These are phyloP conservation scores for Osmanthus fragrans DNA, from an alignment of 257 asterid species.

Conservation along the genomic window DNA sequence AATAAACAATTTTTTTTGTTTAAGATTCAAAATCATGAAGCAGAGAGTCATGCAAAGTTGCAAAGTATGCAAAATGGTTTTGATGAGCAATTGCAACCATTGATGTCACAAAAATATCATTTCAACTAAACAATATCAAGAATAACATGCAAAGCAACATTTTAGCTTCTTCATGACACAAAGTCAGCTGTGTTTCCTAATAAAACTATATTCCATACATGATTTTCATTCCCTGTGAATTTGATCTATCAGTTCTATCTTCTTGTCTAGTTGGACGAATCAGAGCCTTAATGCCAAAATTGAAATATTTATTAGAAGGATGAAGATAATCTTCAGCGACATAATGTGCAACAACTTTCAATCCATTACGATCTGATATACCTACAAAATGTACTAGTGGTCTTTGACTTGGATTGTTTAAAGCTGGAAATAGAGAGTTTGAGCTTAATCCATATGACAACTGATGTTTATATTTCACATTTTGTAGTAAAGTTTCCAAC, in stretches of 20 bases:
- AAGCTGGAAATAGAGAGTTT: not conserved
- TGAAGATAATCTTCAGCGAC: not conserved
- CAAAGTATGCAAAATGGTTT: not conserved
- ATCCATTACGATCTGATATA: not conserved
- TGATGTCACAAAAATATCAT: not conserved
- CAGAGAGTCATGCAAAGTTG: not conserved
- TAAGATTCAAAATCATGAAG: not conserved
- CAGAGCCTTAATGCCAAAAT: not conserved
- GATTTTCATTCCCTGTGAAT: not conserved
- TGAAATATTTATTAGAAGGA: not conserved
- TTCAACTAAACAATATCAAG: not conserved
- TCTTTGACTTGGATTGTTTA: not conserved
- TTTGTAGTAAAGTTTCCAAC: no score
- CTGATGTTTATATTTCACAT: no score
- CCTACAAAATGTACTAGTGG: not conserved
- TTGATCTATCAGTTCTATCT: not conserved
- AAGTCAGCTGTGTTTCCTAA: not conserved
- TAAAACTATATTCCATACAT: not conserved
- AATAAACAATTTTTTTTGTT: not conserved
- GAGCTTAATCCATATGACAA: not conserved
- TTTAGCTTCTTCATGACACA: not conserved
- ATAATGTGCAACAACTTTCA: not conserved
- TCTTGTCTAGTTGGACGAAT: not conserved
- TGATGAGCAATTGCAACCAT: not conserved
- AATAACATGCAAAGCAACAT: not conserved